These are phyloP conservation scores for Comarum palustre DNA, from an alignment of 306 rosid species.

Conservation along the genomic window DNA sequence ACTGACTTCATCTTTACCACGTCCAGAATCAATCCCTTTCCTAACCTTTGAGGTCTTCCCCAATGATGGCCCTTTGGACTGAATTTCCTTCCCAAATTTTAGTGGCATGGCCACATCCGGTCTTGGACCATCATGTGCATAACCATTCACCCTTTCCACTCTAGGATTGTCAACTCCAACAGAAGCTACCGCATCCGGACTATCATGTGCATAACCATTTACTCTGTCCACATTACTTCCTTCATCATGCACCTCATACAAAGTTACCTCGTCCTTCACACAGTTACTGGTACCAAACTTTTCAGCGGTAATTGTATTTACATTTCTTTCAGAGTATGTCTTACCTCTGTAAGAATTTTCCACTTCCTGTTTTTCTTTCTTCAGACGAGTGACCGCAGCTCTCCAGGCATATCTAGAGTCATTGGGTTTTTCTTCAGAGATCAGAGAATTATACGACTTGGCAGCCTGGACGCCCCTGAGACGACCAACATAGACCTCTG, in stretches of 20 bases:
- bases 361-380: not conserved
- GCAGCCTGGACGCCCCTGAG: conserved; percentile 23
- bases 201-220: not conserved
- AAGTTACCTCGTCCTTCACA: not conserved
- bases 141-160: conserved; percentile 29
- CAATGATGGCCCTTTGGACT: conserved; percentile 3
- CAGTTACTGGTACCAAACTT: not conserved
- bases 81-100: conserved; percentile 8
- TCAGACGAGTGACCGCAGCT: not conserved
- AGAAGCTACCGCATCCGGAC: conserved; percentile 6
- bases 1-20: conserved; percentile 13
- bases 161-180: not conserved
- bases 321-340: not conserved
- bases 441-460: conserved; percentile 19
- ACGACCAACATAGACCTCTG: conserved; percentile 30
- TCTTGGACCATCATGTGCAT: not conserved
- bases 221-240: not conserved
- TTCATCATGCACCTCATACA: not conserved
- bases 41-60: conserved; percentile 3
- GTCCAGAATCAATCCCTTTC: not conserved
- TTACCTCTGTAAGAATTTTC: conserved; percentile 1
- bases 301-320: not conserved
- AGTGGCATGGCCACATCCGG: not conserved
- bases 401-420: conserved; percentile 19
- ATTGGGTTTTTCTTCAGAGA: conserved; percentile 21